Base-by-base conservation (phyloP, 2,329 filamentous ascomycete species). In the Aspergillus tubingensis region DNA sequence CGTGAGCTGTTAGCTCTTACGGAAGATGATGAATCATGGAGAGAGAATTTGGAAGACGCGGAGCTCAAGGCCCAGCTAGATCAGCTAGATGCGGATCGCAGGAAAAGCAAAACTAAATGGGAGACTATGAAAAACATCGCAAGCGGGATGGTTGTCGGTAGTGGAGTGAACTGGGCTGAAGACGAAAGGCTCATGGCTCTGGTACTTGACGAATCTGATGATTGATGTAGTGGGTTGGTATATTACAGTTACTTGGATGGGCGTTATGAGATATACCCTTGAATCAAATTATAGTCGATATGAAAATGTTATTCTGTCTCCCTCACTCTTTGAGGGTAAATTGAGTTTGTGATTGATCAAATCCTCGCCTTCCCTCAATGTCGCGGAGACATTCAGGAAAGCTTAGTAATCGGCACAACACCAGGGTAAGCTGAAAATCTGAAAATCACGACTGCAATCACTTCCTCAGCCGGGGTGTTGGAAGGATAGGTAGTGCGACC, bases 161-260 rank as follows among this genome's bases (percentile, higher is more conserved):
- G 91, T 74, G 92, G 92, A 50, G 81, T 95, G 57, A 88, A 96
- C 70, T 96, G 92, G 92, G 87, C 86, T 11, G 80, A 84, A 43
- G 87, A 96, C 74, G 83, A 87, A 54, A 82, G 81, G 61, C 78
- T 96, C 62, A 82, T 85, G 60, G 85, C 86, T 54, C 81, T 94
- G 62, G 91, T 96, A 25, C 80, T 96, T 62, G 91, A 85, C 65
- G 78, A 81, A 36, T 81, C 94, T 64, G 90, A 84, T 58, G 78
- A 81, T 62, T 78, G 68, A 74, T 65, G 62, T 51, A 52, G 23
- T 56, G 58, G 56, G 25, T 23, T 41, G 15, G 23, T 48, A 30
- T n/a, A 27, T 7, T 36, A 39, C 38, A 43, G 30, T 62, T 53
- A 47, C 32, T 52, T 59, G 38, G 48, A 27, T 38, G 38, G 63